A percentile compares a stretch with the other conserved stretches of the same genome.
These are phyloP conservation scores for Aureobasidium sp. DNA, from an alignment of 2,329 filamentous ascomycete species.

Conservation along the genomic window DNA sequence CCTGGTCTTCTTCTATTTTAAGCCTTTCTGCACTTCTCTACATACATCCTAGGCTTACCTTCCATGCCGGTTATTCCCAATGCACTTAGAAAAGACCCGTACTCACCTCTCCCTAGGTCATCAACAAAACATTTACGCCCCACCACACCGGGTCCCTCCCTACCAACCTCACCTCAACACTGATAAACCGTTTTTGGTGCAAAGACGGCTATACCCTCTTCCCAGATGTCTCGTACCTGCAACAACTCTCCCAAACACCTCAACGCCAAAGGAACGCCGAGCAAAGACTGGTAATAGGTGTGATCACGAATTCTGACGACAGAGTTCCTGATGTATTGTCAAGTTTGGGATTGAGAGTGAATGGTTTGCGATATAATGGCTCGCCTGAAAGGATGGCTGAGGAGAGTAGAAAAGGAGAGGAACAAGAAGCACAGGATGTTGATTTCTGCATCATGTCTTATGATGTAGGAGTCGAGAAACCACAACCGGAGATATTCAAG, in stretches of 20 bases:
- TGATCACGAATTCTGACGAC: slow-evolving; percentile 57
- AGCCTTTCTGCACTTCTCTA: no score
- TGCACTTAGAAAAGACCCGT: no score
- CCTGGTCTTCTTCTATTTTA: no score
- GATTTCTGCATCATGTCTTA: slow-evolving; percentile 56
- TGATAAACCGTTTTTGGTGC: slow-evolving; percentile 48
- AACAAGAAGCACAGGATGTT: slow-evolving; percentile 27
- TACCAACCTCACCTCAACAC: slow-evolving; percentile 35
- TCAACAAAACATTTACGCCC: slow-evolving; percentile 43
- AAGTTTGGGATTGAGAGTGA: slow-evolving; percentile 44
- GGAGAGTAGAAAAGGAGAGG: slow-evolving; percentile 17
- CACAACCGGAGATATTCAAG: slow-evolving; percentile 46
- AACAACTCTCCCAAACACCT: slow-evolving; percentile 27
- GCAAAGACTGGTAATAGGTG: slow-evolving; percentile 37
- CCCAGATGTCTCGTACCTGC: slow-evolving; percentile 40
- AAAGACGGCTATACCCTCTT: slow-evolving; percentile 44
- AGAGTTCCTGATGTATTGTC: slow-evolving; percentile 47
- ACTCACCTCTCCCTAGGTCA: slow-evolving; percentile 35
- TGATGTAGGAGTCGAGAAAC: slow-evolving; percentile 54
- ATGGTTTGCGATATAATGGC: background rate
- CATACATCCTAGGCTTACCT: no score
- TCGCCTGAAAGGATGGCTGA: slow-evolving; percentile 21
- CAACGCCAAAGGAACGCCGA: background rate
- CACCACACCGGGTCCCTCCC: slow-evolving; percentile 4
- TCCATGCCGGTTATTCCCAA: no score